phyloP scores from a whole-genome alignment of 2,329 filamentous ascomycete species.

The Cladosporium halotolerans region DNA sequence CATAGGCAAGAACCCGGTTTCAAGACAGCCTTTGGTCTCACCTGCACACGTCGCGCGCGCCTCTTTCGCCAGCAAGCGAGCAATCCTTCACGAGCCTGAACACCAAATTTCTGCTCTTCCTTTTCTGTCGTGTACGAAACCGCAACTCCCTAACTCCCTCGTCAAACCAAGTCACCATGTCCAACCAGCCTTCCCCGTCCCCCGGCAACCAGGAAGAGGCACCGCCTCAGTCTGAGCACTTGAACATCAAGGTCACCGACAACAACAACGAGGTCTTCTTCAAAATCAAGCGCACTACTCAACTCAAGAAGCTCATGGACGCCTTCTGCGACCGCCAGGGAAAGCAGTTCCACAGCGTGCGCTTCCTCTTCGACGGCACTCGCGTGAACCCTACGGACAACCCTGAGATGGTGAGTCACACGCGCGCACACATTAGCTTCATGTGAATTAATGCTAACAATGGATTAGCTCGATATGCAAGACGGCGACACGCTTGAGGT shows the following conservation, averaged over 20 bases:
- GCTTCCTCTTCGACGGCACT: constrained; percentile 94
- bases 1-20: background rate
- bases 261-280: constrained; percentile 99
- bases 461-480: constrained; percentile 78
- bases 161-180: constrained; percentile 38
- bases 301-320: constrained; percentile 95
- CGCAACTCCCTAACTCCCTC: background rate
- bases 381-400: constrained; percentile 85
- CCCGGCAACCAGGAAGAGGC: constrained; percentile 36
- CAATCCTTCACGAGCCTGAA: background rate
- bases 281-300: constrained; percentile 97
- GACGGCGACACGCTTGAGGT: constrained; percentile 96
- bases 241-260: constrained; percentile 99
- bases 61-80: background rate
- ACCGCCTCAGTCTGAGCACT: constrained; percentile 61
- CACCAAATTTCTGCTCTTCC: background rate
- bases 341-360: constrained; percentile 75
- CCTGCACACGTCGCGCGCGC: background rate
- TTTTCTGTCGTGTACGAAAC: background rate
- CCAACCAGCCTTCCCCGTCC: constrained; percentile 33
- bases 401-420: constrained; percentile 72
- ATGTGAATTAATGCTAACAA: constrained; percentile 1
- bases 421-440: background rate
- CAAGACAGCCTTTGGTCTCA: background rate
- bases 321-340: constrained; percentile 96